phyloP scores from a whole-genome alignment of 2,329 filamentous ascomycete genomes.

The Xylaria sp. region DNA sequence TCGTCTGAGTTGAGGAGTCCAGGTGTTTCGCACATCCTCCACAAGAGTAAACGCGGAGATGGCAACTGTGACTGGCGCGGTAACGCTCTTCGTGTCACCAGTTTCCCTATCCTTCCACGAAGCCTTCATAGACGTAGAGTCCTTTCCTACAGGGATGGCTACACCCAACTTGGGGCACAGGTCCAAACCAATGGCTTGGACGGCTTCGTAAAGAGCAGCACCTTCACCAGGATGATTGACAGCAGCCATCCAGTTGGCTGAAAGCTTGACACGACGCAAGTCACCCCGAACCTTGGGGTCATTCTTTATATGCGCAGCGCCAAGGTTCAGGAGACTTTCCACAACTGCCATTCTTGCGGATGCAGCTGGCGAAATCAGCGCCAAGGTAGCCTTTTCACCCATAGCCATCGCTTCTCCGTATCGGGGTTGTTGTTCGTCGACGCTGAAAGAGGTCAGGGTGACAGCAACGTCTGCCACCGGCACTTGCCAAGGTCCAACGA shows the following conservation, averaged over 20 bases:
- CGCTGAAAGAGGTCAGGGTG: slow-evolving; percentile 72
- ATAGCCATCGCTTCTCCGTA: slow-evolving; percentile 93
- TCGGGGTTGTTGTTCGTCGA: slow-evolving; percentile 60
- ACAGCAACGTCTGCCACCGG: slow-evolving; percentile 93
- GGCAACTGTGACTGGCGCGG: slow-evolving; percentile 82
- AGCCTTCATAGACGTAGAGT: slow-evolving; percentile 98
- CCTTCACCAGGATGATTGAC: slow-evolving; percentile 89
- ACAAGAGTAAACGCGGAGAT: slow-evolving; percentile 89
- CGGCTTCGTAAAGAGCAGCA: slow-evolving; percentile 86
- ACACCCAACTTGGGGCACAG: slow-evolving; percentile 86
- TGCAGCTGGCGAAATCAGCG: slow-evolving; percentile 81
- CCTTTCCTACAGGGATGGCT: slow-evolving; percentile 93
- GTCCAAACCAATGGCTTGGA: slow-evolving; percentile 87
- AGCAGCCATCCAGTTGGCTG: slow-evolving; percentile 99
- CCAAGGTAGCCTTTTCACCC: slow-evolving; percentile 48
- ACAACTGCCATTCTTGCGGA: slow-evolving; percentile 96
- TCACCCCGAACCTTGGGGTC: slow-evolving; percentile 50
- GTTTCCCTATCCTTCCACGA: slow-evolving; percentile 74
- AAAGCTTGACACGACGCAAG: slow-evolving; percentile 75
- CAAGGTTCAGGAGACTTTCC: slow-evolving; percentile 88
- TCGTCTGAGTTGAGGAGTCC: slow-evolving; percentile 84
- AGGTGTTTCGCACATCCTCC: slow-evolving; percentile 75
- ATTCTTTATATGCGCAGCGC: slow-evolving; percentile 54
- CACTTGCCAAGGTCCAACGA: slow-evolving; percentile 94
- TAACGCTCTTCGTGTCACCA: slow-evolving; percentile 73